Evolutionary conservation across 805 yeast species (phyloP).

Genomic region (Sungouiella blattae): DNA sequence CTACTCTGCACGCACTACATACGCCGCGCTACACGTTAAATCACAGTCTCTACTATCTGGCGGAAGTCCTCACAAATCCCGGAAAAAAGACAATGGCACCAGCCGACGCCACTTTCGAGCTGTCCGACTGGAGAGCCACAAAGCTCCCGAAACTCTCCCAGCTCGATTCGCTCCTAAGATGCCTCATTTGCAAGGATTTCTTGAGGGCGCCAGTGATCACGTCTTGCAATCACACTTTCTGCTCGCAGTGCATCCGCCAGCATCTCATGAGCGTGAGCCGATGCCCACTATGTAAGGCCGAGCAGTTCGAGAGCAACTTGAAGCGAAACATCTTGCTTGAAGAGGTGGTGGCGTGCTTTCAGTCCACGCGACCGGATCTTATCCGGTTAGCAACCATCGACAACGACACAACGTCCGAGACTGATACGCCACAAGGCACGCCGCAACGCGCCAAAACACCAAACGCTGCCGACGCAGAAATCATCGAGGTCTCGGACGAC

Average conservation of each 20-base stretch:
- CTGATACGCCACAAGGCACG: not conserved
- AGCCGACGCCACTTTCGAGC: slow-evolving; percentile 40
- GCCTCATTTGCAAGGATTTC: slow-evolving; percentile 86
- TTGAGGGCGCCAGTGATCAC: slow-evolving; percentile 77
- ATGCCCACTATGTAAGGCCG: slow-evolving; percentile 78
- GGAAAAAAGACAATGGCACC: too few relatives aligned
- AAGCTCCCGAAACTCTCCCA: slow-evolving; percentile 52
- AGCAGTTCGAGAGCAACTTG: slow-evolving; percentile 65
- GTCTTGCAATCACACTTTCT: slow-evolving; percentile 83
- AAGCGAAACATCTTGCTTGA: slow-evolving; percentile 68
- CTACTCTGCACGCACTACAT: too few relatives aligned
- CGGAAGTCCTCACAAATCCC: too few relatives aligned
- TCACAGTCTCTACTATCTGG: too few relatives aligned
- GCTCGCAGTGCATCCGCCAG: slow-evolving; percentile 81
- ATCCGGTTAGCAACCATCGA: slow-evolving; percentile 4
- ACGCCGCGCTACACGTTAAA: too few relatives aligned
- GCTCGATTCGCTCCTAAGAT: slow-evolving; percentile 69
- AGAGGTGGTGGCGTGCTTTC: slow-evolving; percentile 59
- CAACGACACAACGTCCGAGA: not conserved
- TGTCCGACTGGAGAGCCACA: slow-evolving; percentile 65
- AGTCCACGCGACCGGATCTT: slow-evolving; percentile 13
- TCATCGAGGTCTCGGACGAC: slow-evolving; percentile 14
- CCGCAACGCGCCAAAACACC: not conserved
- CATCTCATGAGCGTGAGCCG: slow-evolving; percentile 54
- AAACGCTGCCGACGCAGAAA: slow-evolving; percentile 7